Percentiles rank a stretch among this genome's conserved stretches.
These are phyloP conservation scores for Dendrobium huoshanense DNA, from an alignment of 106 monocot genomes.

Conservation along the genomic window DNA sequence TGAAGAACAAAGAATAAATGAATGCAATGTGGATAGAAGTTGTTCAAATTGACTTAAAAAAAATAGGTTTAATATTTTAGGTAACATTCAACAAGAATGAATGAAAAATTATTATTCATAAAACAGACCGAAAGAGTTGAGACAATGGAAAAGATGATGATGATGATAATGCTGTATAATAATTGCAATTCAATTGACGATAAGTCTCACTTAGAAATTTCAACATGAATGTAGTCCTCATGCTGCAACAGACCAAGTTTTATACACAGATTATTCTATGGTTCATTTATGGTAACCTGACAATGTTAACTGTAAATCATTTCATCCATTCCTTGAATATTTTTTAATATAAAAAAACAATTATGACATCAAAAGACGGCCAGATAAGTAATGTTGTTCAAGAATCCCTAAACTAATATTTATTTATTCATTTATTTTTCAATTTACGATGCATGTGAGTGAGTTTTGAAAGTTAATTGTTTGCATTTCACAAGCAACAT, in stretches of 20 bases:
- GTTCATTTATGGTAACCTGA: not conserved
- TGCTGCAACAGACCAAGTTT: not conserved
- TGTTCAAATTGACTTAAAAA: too few relatives aligned
- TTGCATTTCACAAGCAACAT: not conserved
- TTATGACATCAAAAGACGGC: too few relatives aligned
- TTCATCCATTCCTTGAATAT: not conserved
- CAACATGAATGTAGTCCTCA: not conserved
- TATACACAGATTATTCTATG: not conserved
- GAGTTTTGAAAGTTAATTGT: not conserved
- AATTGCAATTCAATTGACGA: not conserved
- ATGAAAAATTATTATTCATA: not conserved
- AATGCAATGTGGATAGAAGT: too few relatives aligned
- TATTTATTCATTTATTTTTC: not conserved
- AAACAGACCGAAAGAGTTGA: not conserved
- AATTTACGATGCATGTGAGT: not conserved
- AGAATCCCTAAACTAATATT: not conserved
- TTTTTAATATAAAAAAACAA: not conserved
- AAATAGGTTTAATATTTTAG: too few relatives aligned
- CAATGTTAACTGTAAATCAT: not conserved
- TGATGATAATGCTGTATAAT: not conserved
- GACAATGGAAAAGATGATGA: not conserved
- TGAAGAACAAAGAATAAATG: too few relatives aligned
- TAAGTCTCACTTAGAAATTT: not conserved
- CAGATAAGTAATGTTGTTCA: not conserved
- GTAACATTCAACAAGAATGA: too few relatives aligned